Percentiles rank a stretch among this genome's conserved stretches.
These are phyloP conservation scores for Pinguiococcus pyrenoidosus DNA, from an alignment of 108 stramenopile species.

Conservation along the genomic window DNA sequence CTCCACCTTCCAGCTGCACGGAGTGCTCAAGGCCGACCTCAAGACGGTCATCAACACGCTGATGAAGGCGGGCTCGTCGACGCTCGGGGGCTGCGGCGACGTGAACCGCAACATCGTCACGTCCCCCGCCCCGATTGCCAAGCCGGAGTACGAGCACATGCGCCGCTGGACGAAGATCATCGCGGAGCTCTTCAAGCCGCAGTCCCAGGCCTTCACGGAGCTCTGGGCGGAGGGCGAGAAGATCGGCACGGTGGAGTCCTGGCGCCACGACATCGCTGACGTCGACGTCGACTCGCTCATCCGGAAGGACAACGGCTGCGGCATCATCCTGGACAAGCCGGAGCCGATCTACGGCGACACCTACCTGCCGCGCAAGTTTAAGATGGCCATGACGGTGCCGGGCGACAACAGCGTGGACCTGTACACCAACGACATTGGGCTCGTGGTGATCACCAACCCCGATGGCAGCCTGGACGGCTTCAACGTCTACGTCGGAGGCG, in stretches of 20 bases:
- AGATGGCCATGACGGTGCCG: conserved; percentile 87
- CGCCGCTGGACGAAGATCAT: conserved; percentile 60
- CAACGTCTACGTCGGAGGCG: conserved; percentile 91
- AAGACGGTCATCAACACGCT: conserved; percentile 87
- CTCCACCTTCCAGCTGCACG: conserved; percentile 96
- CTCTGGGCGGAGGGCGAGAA: conserved; percentile 93
- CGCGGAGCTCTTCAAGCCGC: conserved; percentile 81
- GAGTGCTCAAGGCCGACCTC: conserved; percentile 80
- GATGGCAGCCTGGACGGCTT: conserved; percentile 53
- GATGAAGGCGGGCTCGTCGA: conserved; percentile 86
- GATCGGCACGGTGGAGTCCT: conserved; percentile 71
- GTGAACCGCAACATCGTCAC: conserved; percentile 90
- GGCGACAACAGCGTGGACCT: conserved; percentile 92
- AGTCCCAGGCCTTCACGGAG: conserved; percentile 79
- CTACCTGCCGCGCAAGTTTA: conserved; percentile 95
- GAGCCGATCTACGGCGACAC: conserved; percentile 91
- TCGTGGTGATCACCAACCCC: conserved; percentile 64
- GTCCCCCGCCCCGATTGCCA: conserved; percentile 72
- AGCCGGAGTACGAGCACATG: conserved; percentile 58
- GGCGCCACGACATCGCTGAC: conserved; percentile 37
- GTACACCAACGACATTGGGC: conserved; percentile 92
- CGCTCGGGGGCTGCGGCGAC: conserved; percentile 94
- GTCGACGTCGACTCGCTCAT: conserved; percentile 17
- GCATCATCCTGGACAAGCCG: conserved; percentile 57
- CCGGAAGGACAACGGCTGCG: conserved; percentile 59